phyloP scores from a whole-genome alignment of 2,329 filamentous ascomycete species.

The Ascochyta lentis region DNA sequence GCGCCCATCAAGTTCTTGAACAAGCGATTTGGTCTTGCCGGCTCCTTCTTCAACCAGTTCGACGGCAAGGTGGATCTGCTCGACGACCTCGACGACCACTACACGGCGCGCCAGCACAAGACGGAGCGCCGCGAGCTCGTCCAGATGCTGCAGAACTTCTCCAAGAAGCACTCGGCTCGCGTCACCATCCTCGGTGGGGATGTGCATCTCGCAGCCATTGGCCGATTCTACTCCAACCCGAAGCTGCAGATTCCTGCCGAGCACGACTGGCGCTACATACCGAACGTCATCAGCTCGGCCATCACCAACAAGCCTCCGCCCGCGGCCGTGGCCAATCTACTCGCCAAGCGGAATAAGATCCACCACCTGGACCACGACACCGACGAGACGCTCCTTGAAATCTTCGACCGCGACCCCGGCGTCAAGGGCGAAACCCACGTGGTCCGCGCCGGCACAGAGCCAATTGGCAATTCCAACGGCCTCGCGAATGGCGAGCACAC shows the following conservation, averaged over 20 bases:
- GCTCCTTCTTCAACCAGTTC: constrained; percentile 89
- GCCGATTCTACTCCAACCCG: constrained; percentile 69
- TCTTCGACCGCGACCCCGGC: constrained; percentile 67
- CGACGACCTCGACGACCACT: constrained; percentile 73
- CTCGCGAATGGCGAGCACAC: constrained; percentile 25
- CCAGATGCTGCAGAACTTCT: constrained; percentile 66
- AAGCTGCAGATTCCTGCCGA: constrained; percentile 63
- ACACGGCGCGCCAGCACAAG: constrained; percentile 92
- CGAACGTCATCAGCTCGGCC: constrained; percentile 68
- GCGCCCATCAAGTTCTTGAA: constrained; percentile 89
- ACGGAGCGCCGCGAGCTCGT: constrained; percentile 79
- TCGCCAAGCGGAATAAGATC: constrained; percentile 69
- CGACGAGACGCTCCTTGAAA: constrained; percentile 68
- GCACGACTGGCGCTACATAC: constrained; percentile 68
- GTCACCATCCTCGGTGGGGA: constrained; percentile 70
- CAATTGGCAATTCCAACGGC: constrained; percentile 26
- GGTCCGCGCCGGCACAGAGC: constrained; percentile 20
- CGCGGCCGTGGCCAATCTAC: constrained; percentile 68
- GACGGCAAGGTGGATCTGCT: constrained; percentile 75
- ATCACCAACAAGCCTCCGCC: constrained; percentile 74
- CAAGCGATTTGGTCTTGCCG: constrained; percentile 85
- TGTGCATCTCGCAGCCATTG: constrained; percentile 68
- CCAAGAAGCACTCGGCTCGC: constrained; percentile 62
- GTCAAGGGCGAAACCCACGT: constrained; percentile 34
- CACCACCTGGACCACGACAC: constrained; percentile 68